Evolutionary conservation across 495 filamentous ascomycete species (phyloP).

Genomic region (Recurvomyces mirabilis): DNA sequence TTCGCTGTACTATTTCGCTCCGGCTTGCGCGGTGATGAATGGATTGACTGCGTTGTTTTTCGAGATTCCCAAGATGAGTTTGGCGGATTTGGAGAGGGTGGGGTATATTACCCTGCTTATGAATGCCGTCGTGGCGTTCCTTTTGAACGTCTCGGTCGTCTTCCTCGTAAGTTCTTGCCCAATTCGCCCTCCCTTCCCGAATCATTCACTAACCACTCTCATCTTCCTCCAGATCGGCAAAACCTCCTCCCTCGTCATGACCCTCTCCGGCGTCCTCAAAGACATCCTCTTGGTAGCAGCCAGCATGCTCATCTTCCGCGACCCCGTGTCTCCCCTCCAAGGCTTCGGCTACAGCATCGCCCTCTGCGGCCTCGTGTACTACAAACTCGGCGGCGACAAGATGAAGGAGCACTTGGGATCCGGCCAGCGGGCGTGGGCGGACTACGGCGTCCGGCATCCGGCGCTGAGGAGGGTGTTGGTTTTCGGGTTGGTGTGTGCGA

Average conservation of each 20-base stretch:
- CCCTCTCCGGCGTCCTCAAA: slow-evolving; percentile 95
- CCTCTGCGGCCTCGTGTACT: slow-evolving; percentile 83
- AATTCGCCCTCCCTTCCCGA: not conserved
- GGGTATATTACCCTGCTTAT: slow-evolving; percentile 63
- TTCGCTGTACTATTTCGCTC: slow-evolving; percentile 92
- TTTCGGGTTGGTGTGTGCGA: slow-evolving; percentile 47
- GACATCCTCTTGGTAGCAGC: slow-evolving; percentile 88
- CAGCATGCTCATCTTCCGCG: slow-evolving; percentile 83
- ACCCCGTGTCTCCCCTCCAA: slow-evolving; percentile 69
- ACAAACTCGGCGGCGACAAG: slow-evolving; percentile 85
- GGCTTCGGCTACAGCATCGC: slow-evolving; percentile 93
- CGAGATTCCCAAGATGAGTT: slow-evolving; percentile 58
- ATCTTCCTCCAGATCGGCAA: slow-evolving; percentile 78
- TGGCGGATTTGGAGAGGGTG: slow-evolving; percentile 63
- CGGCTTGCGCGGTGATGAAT: slow-evolving; percentile 87
- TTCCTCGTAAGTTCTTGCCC: slow-evolving; percentile 64
- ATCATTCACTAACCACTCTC: not conserved
- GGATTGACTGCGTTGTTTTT: slow-evolving; percentile 63
- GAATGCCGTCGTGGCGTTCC: slow-evolving; percentile 75
- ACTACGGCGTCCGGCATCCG: slow-evolving; percentile 68
- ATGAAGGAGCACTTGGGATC: slow-evolving; percentile 67
- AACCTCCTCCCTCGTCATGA: slow-evolving; percentile 92
- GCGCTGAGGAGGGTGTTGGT: slow-evolving; percentile 64
- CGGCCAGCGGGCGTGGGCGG: slow-evolving; percentile 63
- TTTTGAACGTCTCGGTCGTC: slow-evolving; percentile 86